These are phyloP conservation scores for Plenodomus lindquistii DNA, from an alignment of 2,329 filamentous ascomycete species.

Conservation along the genomic window DNA sequence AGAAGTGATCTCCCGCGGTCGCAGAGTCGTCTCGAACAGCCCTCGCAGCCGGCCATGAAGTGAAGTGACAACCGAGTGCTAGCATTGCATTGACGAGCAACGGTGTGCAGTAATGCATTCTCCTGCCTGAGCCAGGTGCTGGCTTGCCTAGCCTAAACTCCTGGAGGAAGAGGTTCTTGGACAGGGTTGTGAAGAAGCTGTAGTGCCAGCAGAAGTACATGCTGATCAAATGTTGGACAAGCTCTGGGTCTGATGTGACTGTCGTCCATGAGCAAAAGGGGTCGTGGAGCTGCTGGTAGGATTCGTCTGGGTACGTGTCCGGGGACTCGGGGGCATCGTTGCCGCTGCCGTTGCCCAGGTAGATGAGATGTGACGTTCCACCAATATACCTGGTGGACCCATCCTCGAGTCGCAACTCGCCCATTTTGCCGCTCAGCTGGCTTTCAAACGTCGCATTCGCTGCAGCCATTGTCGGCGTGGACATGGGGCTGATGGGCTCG, in stretches of 20 bases:
- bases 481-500: constrained; percentile 37
- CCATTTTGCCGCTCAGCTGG: constrained; percentile 90
- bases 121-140: constrained; percentile 49
- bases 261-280: constrained; percentile 84
- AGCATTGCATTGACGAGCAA: constrained; percentile 93
- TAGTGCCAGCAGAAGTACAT: constrained; percentile 99
- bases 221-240: constrained; percentile 85
- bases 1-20: constrained; percentile 95
- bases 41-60: constrained; percentile 72
- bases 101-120: constrained; percentile 81
- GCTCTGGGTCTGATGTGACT: constrained; percentile 76
- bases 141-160: constrained; percentile 78
- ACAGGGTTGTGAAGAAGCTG: constrained; percentile 89
- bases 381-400: constrained; percentile 89
- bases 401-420: constrained; percentile 83
- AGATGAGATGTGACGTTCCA: constrained; percentile 91
- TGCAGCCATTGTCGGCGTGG: constrained; percentile 42
- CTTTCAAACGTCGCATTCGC: constrained; percentile 63
- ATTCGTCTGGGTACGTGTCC: constrained; percentile 46
- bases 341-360: constrained; percentile 55
- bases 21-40: constrained; percentile 72
- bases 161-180: constrained; percentile 81
- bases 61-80: constrained; percentile 91
- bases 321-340: constrained; percentile 36
- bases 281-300: constrained; percentile 61